Percentiles rank a stretch among this genome's conserved stretches.
Evolutionary conservation across 176 grass and related monocot genomes (phyloP).

Genomic region (Ensete glaucum): DNA sequence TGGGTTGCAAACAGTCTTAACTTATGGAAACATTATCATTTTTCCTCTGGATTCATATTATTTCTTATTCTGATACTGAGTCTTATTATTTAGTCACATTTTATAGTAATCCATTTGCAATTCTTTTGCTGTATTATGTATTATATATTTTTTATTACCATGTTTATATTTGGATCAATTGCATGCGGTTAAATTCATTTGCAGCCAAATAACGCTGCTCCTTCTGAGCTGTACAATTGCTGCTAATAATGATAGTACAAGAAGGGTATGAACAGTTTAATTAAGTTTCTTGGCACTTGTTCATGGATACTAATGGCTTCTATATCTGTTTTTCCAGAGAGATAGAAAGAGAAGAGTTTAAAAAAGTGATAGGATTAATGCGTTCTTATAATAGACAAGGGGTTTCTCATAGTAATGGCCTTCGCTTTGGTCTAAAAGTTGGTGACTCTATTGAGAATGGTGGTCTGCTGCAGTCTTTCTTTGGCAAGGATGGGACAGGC

Average conservation of each 20-base stretch:
- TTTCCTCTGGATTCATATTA: no score
- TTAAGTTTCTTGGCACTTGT: slow-evolving; percentile 17
- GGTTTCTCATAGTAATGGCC: slow-evolving; percentile 55
- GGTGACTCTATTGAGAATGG: slow-evolving; percentile 57
- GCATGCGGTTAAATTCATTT: slow-evolving; percentile 69
- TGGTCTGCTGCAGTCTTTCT: slow-evolving; percentile 72
- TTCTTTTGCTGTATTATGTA: no score
- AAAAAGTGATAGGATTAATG: slow-evolving; percentile 88
- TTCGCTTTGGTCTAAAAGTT: slow-evolving; percentile 70
- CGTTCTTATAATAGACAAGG: slow-evolving; percentile 83
- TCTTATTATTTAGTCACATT: no score
- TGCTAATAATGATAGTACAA: slow-evolving; percentile 58
- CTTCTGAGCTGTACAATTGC: slow-evolving; percentile 33
- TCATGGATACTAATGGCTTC: slow-evolving; percentile 26
- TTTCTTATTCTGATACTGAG: no score
- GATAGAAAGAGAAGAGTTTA: slow-evolving; percentile 88
- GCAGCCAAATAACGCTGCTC: slow-evolving; percentile 48
- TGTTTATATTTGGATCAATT: slow-evolving; percentile 38
- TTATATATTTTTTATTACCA: slow-evolving; percentile 28
- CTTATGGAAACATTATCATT: no score
- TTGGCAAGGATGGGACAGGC: slow-evolving; percentile 63
- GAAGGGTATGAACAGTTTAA: slow-evolving; percentile 52
- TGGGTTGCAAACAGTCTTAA: no score
- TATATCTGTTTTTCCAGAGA: slow-evolving; percentile 40
- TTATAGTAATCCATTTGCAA: no score